Conservation (phyloP, 129 eudicot species). For the Flaveria robusta region DNA sequence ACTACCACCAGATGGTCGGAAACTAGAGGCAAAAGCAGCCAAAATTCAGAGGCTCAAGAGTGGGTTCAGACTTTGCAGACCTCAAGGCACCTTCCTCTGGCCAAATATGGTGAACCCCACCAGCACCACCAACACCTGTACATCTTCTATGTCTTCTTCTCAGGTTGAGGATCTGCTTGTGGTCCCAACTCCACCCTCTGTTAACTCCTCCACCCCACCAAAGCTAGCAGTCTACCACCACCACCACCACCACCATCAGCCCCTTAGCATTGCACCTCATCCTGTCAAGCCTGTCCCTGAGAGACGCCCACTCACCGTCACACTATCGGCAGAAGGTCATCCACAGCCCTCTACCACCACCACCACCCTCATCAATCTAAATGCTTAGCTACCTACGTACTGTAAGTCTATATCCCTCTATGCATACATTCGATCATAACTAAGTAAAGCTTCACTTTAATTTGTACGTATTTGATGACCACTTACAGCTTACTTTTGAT, state of each 20-base stretch:
- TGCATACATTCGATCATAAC: no score
- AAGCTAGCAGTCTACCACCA: constrained; percentile 31
- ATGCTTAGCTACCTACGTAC: constrained; percentile 23
- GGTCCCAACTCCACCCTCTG: constrained; percentile 95
- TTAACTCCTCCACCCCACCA: constrained; percentile 68
- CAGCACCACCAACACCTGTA: constrained; percentile 10
- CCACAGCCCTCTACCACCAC: constrained; percentile 22
- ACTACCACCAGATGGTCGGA: neutral
- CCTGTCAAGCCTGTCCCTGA: constrained; percentile 68
- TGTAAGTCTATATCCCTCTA: constrained; percentile 34
- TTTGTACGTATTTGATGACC: no score
- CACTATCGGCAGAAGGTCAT: constrained; percentile 28
- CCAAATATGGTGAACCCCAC: constrained; percentile 66
- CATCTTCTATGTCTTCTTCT: constrained; percentile 33
- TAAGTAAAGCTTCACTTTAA: neutral
- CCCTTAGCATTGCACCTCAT: constrained; percentile 36
- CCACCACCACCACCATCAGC: constrained; percentile 36
- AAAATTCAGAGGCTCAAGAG: constrained; percentile 87
- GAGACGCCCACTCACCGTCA: constrained; percentile 57
- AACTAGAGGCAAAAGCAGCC: constrained; percentile 60
- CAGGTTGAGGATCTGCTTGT: constrained; percentile 58
- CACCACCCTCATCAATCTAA: constrained; percentile 47
- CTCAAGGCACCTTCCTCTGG: constrained; percentile 94
- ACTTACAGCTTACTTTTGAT: neutral
- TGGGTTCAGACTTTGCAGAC: constrained; percentile 96